Evolutionary conservation across 352 stramenopile genomes (phyloP), one percentile per base, ranked within the genome.

Genomic region (Phytophthora hybrid): DNA sequence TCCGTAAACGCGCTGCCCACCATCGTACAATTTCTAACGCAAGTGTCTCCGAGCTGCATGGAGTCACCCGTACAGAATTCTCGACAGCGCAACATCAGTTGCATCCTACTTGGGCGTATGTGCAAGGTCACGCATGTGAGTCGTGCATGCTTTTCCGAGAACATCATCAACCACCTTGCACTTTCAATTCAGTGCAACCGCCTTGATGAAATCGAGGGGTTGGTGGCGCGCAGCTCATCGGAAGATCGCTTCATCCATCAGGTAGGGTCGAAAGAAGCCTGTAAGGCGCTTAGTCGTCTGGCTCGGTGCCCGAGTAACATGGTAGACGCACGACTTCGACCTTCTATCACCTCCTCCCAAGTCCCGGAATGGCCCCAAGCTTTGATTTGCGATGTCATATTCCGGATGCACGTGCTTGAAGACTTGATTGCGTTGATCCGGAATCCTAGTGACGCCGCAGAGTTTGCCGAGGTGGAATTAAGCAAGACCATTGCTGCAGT

Each of bases 111-210:
- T 1, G 71, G 82, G 44, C 76, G 80, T 3, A 84, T 95, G 29
- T 81, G 77, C 47, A 83, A 84, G 23, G 74, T 83, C 5, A 54
- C 76, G 0, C 52, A 73, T 1, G 75, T 92, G 1, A 79, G 76
- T 1, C 63, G 69, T 10, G 64, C 69, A 16, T 83, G 79, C 59
- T 90, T 94, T 71, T 86, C 77, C 5, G 87, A 95, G 63, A 63
- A 82, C 46, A 61, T 87, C 5, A 71, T 93, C 32, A 84, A 82
- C 44, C 87, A 95, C 31, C 68, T 95, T 6, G 85, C 85, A n/a
- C 78, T 95, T 7, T 81, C 81, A 16, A 64, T 95, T 9, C 88
- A 95, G 64, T 93, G 85, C 66, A 94, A 83, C 51, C 85, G 80
- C 0, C 63, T 95, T 21, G 87, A 95, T 52, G 80, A 88, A 66